phyloP scores from a whole-genome alignment of 805 yeast genomes.

The Teunomyces stri region DNA sequence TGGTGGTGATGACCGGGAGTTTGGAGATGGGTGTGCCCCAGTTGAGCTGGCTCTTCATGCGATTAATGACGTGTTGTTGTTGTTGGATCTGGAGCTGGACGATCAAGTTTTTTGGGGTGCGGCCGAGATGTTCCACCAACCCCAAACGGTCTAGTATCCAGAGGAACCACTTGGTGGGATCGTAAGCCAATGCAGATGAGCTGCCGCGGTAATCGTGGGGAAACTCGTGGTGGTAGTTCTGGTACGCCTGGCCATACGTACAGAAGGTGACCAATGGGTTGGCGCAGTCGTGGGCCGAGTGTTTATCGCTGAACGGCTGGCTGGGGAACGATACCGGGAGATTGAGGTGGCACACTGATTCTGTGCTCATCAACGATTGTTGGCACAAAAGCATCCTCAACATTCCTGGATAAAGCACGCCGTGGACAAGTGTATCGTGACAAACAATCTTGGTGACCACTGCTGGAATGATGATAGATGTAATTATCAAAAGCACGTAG shows the following conservation, averaged over 20 bases:
- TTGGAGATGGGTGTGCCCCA: slow-evolving; percentile 95
- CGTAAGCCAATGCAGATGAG: slow-evolving; percentile 68
- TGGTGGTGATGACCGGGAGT: slow-evolving; percentile 62
- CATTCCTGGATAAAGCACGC: slow-evolving; percentile 69
- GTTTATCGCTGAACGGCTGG: slow-evolving; percentile 50
- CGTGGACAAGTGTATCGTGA: slow-evolving; percentile 30
- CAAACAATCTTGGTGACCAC: slow-evolving; percentile 23
- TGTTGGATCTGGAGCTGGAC: slow-evolving; percentile 57
- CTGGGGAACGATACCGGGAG: slow-evolving; percentile 67
- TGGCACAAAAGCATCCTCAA: slow-evolving; percentile 70
- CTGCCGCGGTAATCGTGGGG: slow-evolving; percentile 87
- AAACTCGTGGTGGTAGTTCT: slow-evolving; percentile 93
- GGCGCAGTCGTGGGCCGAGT: slow-evolving; percentile 67
- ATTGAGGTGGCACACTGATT: slow-evolving; percentile 74
- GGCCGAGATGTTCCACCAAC: slow-evolving; percentile 55
- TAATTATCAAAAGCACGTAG: slow-evolving; percentile 24
- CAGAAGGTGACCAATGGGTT: slow-evolving; percentile 57
- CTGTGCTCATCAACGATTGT: slow-evolving; percentile 73
- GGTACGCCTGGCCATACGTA: slow-evolving; percentile 88
- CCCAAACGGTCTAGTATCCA: slow-evolving; percentile 51
- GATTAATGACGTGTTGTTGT: slow-evolving; percentile 76
- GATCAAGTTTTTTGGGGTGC: slow-evolving; percentile 66
- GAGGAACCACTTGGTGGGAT: slow-evolving; percentile 82
- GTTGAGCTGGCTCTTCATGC: slow-evolving; percentile 71
- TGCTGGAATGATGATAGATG: slow-evolving; percentile 32